A percentile compares a stretch with the other conserved stretches of the same genome.
Evolutionary conservation across 495 filamentous ascomycete genomes (phyloP).

Genomic region (Trichocladium uniseriatum): DNA sequence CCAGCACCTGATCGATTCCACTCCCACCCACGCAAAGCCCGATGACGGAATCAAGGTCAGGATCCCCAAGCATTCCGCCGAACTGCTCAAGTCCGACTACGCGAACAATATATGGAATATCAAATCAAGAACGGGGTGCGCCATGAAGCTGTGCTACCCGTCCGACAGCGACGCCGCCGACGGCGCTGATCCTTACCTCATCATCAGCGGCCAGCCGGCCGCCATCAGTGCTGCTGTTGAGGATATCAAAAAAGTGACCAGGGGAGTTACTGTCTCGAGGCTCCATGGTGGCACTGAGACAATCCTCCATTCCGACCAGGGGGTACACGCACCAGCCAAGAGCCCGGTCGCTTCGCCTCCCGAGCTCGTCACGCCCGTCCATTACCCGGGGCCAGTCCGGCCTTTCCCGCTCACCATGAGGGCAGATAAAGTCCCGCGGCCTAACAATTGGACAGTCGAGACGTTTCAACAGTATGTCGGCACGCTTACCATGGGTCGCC

Average conservation of each 20-base stretch:
- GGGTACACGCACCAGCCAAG: too few species aligned
- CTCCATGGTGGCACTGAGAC: neutral
- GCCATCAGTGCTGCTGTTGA: conserved; percentile 10
- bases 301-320: neutral
- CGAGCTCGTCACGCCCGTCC: neutral
- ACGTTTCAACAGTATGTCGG: conserved; percentile 30
- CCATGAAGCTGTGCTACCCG: conserved; percentile 1
- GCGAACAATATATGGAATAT: conserved; percentile 15
- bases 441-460: conserved; percentile 28
- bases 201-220: conserved; percentile 2
- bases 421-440: conserved; percentile 20
- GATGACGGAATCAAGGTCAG: conserved; percentile 12
- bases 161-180: neutral
- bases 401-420: conserved; percentile 4
- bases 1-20: conserved; percentile 12
- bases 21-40: conserved; percentile 5
- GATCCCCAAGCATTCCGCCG: neutral
- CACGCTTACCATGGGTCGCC: conserved; percentile 20
- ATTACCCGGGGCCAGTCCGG: neutral
- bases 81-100: conserved; percentile 2
- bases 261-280: conserved; percentile 2
- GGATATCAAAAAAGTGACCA: conserved; percentile 13
- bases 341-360: neutral
- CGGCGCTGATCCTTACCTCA: neutral
- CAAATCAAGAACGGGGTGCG: conserved; percentile 9